Conservation (phyloP, 306 rosid genomes). For the Fragaria nilgerrensis region DNA sequence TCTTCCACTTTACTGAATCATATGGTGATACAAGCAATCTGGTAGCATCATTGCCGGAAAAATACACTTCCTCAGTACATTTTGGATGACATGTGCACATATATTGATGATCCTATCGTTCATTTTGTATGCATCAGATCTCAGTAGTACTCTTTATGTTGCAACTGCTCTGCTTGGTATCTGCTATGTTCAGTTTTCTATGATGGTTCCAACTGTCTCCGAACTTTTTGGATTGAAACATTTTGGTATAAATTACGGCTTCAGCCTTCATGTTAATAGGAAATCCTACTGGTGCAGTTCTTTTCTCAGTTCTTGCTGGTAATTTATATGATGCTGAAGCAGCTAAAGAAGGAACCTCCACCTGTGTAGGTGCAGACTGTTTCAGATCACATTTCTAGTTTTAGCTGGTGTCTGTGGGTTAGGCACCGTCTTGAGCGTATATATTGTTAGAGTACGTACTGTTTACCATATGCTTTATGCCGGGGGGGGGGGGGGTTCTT, state of each 20-base stretch:
- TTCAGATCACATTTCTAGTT: conserved; percentile 68
- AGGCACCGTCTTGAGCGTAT: conserved; percentile 58
- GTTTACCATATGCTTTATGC: conserved; percentile 73
- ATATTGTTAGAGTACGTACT: conserved; percentile 57
- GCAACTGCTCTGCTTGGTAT: conserved; percentile 69
- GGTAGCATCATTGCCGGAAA: conserved; percentile 36
- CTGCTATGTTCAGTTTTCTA: conserved; percentile 56
- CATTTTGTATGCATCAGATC: conserved; percentile 53
- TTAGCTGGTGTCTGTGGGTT: conserved; percentile 60
- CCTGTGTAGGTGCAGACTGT: conserved; percentile 67
- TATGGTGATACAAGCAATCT: no score
- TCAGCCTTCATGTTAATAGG: conserved; percentile 59
- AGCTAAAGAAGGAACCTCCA: conserved; percentile 62
- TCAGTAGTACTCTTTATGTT: conserved; percentile 49
- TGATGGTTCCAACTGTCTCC: conserved; percentile 49
- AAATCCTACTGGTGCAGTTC: conserved; percentile 66
- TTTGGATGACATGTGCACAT: conserved; percentile 71
- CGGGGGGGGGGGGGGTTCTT: conserved; percentile 62
- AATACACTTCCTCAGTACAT: conserved; percentile 52
- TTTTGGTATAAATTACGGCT: conserved; percentile 57
- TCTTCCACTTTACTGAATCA: no score
- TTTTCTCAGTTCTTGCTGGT: conserved; percentile 73
- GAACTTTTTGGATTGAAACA: conserved; percentile 69
- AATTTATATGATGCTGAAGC: conserved; percentile 72
- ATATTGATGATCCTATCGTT: conserved; percentile 53